phyloP scores from a whole-genome alignment of 2,329 filamentous ascomycete genomes.

The Penicillium sp. region DNA sequence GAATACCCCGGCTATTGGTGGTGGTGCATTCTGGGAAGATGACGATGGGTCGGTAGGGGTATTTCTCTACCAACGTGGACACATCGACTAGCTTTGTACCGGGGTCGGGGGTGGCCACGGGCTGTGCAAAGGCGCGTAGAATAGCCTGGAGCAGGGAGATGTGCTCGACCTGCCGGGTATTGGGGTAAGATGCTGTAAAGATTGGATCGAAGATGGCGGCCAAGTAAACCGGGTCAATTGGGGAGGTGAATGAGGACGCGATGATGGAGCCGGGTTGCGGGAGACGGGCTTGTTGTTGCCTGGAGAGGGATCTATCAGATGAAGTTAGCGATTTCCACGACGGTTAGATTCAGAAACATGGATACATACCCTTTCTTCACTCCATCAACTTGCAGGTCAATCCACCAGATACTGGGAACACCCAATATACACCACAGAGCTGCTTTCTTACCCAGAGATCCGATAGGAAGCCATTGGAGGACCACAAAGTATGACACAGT shows the following conservation, averaged over 20 bases:
- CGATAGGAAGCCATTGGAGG: slow-evolving; percentile 80
- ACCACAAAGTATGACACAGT: slow-evolving; percentile 76
- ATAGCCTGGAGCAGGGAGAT: slow-evolving; percentile 80
- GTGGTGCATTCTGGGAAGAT: slow-evolving; percentile 95
- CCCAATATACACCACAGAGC: slow-evolving; percentile 86
- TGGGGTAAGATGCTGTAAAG: slow-evolving; percentile 85
- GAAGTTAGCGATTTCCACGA: no score
- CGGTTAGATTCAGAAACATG: background rate
- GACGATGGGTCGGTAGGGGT: slow-evolving; percentile 78
- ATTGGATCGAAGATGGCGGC: slow-evolving; percentile 95
- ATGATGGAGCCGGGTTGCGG: slow-evolving; percentile 83
- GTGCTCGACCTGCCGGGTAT: slow-evolving; percentile 72
- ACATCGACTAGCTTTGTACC: slow-evolving; percentile 65
- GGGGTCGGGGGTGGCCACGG: slow-evolving; percentile 56
- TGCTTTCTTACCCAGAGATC: slow-evolving; percentile 74
- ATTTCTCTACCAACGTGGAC: slow-evolving; percentile 65
- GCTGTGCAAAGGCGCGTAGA: slow-evolving; percentile 70
- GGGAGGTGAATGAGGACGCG: slow-evolving; percentile 88
- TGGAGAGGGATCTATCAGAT: slow-evolving; percentile 65
- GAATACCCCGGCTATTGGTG: slow-evolving; percentile 87
- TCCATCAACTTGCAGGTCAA: slow-evolving; percentile 96
- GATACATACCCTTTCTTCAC: slow-evolving; percentile 79
- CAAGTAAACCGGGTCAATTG: slow-evolving; percentile 90
- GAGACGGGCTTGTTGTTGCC: slow-evolving; percentile 74
- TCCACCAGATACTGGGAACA: slow-evolving; percentile 95